Percentiles rank a stretch among this genome's conserved stretches.
These are phyloP conservation scores for Clitopilus passeckerianus DNA, from an alignment of 768 basidiomycete genomes.

Conservation along the genomic window DNA sequence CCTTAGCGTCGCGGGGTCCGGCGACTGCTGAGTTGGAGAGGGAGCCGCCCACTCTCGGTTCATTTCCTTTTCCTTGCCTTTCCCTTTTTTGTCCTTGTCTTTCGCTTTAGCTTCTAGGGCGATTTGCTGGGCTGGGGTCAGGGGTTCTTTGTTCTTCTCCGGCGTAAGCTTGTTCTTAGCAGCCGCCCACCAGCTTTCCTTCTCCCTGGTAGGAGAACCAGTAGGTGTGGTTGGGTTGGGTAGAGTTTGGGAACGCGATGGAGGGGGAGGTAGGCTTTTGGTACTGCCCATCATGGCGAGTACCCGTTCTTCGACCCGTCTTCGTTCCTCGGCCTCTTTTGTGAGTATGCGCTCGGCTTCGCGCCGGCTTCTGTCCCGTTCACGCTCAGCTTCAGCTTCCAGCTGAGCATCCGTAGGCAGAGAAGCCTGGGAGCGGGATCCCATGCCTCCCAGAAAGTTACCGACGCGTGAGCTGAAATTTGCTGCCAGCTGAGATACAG, in stretches of 20 bases:
- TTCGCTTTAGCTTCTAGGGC: conserved; percentile 68
- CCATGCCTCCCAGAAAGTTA: conserved; percentile 53
- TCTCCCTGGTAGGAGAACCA: conserved; percentile 37
- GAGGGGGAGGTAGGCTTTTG: conserved; percentile 50
- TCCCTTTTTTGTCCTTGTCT: conserved; percentile 51
- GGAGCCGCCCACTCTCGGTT: conserved; percentile 50
- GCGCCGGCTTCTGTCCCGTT: conserved; percentile 68
- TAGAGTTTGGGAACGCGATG: conserved; percentile 52
- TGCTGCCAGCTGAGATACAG: conserved; percentile 68
- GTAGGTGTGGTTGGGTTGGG: conserved; percentile 60
- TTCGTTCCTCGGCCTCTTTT: conserved; percentile 64
- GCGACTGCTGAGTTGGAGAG: conserved; percentile 41
- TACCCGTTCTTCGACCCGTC: conserved; percentile 67
- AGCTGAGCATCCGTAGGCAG: conserved; percentile 72
- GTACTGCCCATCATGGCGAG: conserved; percentile 64
- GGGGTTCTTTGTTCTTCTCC: conserved; percentile 63
- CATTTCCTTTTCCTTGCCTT: conserved; percentile 48
- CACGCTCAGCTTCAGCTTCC: conserved; percentile 74
- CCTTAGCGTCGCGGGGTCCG: conserved; percentile 55
- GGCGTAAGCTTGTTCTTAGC: conserved; percentile 76
- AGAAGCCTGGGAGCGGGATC: conserved; percentile 30
- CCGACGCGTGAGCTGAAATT: conserved; percentile 75
- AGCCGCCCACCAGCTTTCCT: conserved; percentile 74
- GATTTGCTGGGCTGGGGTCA: conserved; percentile 85
- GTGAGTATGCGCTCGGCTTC: conserved; percentile 78